Evolutionary conservation across 1,139 yeast species (phyloP).

Genomic region (Kurtzmaniella quercitrusa): DNA sequence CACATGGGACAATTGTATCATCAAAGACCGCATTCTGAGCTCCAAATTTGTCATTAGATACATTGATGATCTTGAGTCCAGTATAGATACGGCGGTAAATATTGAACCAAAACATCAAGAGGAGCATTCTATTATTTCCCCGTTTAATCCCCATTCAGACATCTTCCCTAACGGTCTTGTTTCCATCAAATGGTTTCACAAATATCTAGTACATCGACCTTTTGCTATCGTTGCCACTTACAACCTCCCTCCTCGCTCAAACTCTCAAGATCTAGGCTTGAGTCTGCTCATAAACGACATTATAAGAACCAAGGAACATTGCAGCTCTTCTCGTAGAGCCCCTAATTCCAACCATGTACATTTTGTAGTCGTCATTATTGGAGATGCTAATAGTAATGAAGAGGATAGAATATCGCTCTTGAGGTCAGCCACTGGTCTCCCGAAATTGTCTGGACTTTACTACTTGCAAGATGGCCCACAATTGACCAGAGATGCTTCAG

Average conservation of each 20-base stretch:
- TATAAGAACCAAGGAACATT: slow-evolving; percentile 15
- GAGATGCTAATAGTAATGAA: slow-evolving; percentile 12
- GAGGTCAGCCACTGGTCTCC: slow-evolving; percentile 27
- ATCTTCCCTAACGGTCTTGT: slow-evolving; percentile 43
- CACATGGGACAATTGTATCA: slow-evolving; percentile 39
- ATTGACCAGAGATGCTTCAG: slow-evolving; percentile 25
- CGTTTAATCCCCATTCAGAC: slow-evolving; percentile 33
- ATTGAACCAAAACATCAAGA: neutral
- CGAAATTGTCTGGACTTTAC: slow-evolving; percentile 27
- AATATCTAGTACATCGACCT: slow-evolving; percentile 30
- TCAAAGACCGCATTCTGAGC: slow-evolving; percentile 34
- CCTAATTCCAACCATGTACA: slow-evolving; percentile 24
- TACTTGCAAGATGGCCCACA: slow-evolving; percentile 13
- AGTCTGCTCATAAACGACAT: slow-evolving; percentile 12
- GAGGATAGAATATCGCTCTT: slow-evolving; percentile 20
- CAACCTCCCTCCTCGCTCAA: slow-evolving; percentile 14
- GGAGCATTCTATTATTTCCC: slow-evolving; percentile 29
- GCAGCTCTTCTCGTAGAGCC: slow-evolving; percentile 8
- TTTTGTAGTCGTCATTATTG: slow-evolving; percentile 16
- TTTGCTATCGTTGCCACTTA: slow-evolving; percentile 26
- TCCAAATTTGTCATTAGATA: slow-evolving; percentile 27
- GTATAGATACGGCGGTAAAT: neutral
- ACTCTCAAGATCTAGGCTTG: slow-evolving; percentile 9
- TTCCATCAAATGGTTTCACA: slow-evolving; percentile 32
- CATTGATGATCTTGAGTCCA: slow-evolving; percentile 4